Base-by-base conservation (phyloP, 2,329 filamentous ascomycete species). In the Colletotrichum sp. region DNA sequence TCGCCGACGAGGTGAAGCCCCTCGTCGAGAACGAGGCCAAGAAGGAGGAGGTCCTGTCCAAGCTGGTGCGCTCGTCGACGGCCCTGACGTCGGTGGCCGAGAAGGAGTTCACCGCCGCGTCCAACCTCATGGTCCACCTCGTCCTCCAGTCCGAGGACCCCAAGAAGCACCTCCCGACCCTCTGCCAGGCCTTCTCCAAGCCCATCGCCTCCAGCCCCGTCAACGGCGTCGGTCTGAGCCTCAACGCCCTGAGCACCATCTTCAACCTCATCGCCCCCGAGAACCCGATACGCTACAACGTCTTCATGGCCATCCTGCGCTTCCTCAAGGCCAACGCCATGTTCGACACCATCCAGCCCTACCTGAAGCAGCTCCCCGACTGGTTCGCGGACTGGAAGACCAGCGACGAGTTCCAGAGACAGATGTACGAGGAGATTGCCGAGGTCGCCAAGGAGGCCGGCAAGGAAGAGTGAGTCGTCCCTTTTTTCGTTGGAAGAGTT, bases 111-210 rank as follows among this genome's bases (percentile, higher is more conserved):
- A 96, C 95, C 76, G 94, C 96, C 75, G 95, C 96, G 77, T 98
- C 98, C 88, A 98, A 99, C 88, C 94, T 98, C 80, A 93, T 99
- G 84, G 93, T 98, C 83, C 95, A 98, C 89, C 93, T 99, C 76
- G 92, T 98, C 79, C 91, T 95, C 81, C 95, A 98, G 87, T 95
- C 96, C 76, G 92, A 94, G 81, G 95, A 96, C 80, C 91, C 94
- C 79, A 94, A 95, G 85, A 95, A 94, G 87, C 94, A 97, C 88
- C 93, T 99, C 79, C 94, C 95, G 75, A 91, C 91, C 81, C 93
- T 99, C 82, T 98, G 97, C 92, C 90, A 93, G 82, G 96, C 97
- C 87, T 94, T 99, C 83, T 92, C 92, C 79, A 94, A 95, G 84
- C 96, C 97, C 78, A 92, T 98, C 83, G 92, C 93, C 77, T 95